Evolutionary conservation across 169 alveolate genomes (phyloP), one percentile per base, ranked within the genome.

Genomic region (Eimeria acervulina): DNA sequence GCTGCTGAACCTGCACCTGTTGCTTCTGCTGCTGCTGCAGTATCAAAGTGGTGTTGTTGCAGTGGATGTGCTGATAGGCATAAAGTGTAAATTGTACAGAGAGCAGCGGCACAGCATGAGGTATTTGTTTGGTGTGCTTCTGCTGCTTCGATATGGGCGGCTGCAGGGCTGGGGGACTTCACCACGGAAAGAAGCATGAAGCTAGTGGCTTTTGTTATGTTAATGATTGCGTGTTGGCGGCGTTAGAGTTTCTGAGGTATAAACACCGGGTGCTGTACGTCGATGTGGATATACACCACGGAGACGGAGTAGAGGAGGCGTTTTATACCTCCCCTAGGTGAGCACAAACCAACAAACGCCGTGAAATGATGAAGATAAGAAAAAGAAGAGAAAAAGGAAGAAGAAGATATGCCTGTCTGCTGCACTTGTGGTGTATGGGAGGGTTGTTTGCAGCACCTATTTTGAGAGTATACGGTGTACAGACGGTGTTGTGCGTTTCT

Each of bases 161-260:
- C 42, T 6, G 33, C 93, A 95, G 99, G 99, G 99, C 99, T 10
- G 99, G 99, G 0, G 99, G 99, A 13, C 97, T 99, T 47, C 99
- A 99, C 96, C 99, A 99, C 97, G 99, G 99, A 3, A 99, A 99
- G 97, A 98, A 99, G 96, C 98, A 99, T 55, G 99, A 99, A 88
- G 99, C 99, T 3, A 98, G 99, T 68, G 99, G 99, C 0, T 99
- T 99, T 98, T 99, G 99, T 95, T 99, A 99, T 97, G 98, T 99
- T 12, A 99, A 99, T 98, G 99, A 99, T 91, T 99, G 99, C 72
- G 99, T 99, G 10, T 96, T 99, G 61, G 99, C 99, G 1, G 99
- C 99, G 44, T 96, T 99, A 95, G 99, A 99, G 96, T 97, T 99
- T 55, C 97, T 99, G 40, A 99, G 99, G 96, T 99, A 17, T 66